Evolutionary conservation across 257 asterid species (phyloP), one percentile per base, ranked within the genome.

Genomic region (Prunella vulgaris): DNA sequence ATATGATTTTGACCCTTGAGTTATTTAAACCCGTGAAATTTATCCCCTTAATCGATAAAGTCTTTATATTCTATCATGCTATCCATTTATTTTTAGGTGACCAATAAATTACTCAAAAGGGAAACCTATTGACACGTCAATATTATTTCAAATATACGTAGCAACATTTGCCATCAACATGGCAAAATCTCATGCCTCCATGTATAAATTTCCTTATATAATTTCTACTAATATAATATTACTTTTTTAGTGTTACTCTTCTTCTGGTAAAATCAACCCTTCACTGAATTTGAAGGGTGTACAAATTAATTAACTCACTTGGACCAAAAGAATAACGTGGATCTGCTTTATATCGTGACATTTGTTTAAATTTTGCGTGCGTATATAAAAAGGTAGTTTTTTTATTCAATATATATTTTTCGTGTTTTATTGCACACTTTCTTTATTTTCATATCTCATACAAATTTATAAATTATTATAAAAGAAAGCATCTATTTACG

Each of bases 121-220:
- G 9, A 64, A 64, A 6, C 42, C 6, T 15, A n/a, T 58, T 18
- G 73, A 64, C 73, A 74, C 78, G 46, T 74, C 25, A 33, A 33
- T 57, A 15, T 12, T 53, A 51, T 56, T 42, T 42, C 30, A 54
- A 17, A 5, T 53, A 56, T 53, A 7, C 12, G 71, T 46, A 33
- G 20, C 37, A 33, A 59, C 49, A 5, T 10, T 13, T 5, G n/a
- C 10, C 10, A 18, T 13, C 64, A 61, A 74, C 40, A 68, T 68
- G 74, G 65, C 74, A 74, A 60, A 68, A 68, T 68, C 18, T 14
- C 35, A 37, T 25, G 71, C 44, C 40, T 25, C 64, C 74, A 60
- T 20, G 32, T 75, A 40, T 18, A 4, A 10, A 18, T 68, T 60
- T 25, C 35, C 52, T 6, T 58, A 13, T n/a, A 4, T 22, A 25